Evolutionary conservation across 1,139 yeast species (phyloP).

Genomic region (Saccharomyces hybrid): DNA sequence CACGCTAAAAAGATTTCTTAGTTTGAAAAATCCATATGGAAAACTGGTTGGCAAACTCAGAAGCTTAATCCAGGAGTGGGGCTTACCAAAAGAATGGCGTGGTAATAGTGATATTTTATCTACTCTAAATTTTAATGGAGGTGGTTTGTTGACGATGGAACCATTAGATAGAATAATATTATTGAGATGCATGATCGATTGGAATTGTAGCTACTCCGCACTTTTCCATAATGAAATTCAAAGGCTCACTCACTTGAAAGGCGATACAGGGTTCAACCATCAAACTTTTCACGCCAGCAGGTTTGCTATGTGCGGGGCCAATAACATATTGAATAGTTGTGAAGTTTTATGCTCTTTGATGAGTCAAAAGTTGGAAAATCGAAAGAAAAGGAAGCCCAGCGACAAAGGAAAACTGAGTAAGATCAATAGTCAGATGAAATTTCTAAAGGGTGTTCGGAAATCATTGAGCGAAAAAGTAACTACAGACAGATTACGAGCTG

Average conservation of each 20-base stretch:
- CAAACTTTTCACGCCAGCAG: constrained; percentile 25
- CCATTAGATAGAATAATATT: constrained; percentile 44
- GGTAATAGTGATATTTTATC: constrained; percentile 8
- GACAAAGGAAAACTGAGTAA: neutral
- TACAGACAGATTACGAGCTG: neutral
- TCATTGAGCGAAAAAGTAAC: constrained; percentile 6
- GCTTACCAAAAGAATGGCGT: constrained; percentile 45
- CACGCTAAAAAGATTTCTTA: neutral
- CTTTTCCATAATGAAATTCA: constrained; percentile 36
- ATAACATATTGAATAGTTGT: constrained; percentile 14
- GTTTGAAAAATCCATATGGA: constrained; percentile 34
- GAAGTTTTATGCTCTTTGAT: neutral
- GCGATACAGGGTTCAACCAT: constrained; percentile 24
- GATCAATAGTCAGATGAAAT: constrained; percentile 10
- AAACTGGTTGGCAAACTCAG: constrained; percentile 31
- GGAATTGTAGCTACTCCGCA: constrained; percentile 43
- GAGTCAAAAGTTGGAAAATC: constrained; percentile 1
- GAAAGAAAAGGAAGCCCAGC: constrained; percentile 3
- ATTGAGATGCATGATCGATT: constrained; percentile 40
- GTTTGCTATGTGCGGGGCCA: constrained; percentile 19
- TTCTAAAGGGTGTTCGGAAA: constrained; percentile 16
- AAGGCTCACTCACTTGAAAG: constrained; percentile 21
- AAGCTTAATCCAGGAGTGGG: constrained; percentile 28
- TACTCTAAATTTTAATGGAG: constrained; percentile 14
- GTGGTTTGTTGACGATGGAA: constrained; percentile 40